phyloP scores from a whole-genome alignment of 352 stramenopile genomes.

The Globisporangium recalcitrans region DNA sequence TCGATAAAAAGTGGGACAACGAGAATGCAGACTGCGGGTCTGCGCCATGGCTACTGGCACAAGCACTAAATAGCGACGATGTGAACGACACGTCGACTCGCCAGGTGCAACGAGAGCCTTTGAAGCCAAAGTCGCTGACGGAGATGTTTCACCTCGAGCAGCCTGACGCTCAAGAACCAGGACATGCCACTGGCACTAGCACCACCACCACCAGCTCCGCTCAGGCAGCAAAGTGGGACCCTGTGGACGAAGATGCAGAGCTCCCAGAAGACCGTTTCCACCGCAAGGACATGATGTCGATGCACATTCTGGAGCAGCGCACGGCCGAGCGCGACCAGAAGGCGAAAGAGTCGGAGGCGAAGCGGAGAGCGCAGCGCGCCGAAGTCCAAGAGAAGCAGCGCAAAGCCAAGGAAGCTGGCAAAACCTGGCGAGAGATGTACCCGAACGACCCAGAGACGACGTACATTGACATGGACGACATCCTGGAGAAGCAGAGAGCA shows the following conservation, averaged over 20 bases:
- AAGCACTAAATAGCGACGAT: slow-evolving; percentile 36
- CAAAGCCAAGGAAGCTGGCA: slow-evolving; percentile 45
- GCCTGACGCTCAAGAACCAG: background rate
- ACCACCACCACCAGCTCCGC: background rate
- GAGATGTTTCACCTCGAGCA: slow-evolving; percentile 68
- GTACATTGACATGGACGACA: slow-evolving; percentile 72
- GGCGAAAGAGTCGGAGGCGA: slow-evolving; percentile 44
- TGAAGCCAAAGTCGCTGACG: slow-evolving; percentile 41
- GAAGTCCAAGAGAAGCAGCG: slow-evolving; percentile 54
- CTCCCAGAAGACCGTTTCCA: slow-evolving; percentile 78
- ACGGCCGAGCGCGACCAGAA: slow-evolving; percentile 57
- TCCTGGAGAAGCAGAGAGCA: slow-evolving; percentile 45
- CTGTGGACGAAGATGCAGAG: slow-evolving; percentile 68
- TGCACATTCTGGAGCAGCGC: slow-evolving; percentile 79
- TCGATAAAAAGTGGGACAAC: slow-evolving; percentile 56
- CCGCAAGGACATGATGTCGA: slow-evolving; percentile 80
- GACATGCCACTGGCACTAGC: background rate
- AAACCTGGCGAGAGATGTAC: slow-evolving; percentile 80
- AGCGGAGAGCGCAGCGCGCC: slow-evolving; percentile 33
- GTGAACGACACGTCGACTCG: background rate
- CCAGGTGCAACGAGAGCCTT: background rate
- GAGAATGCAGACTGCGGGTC: slow-evolving; percentile 47
- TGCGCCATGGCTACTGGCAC: slow-evolving; percentile 56
- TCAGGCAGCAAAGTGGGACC: slow-evolving; percentile 37
- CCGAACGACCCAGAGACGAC: slow-evolving; percentile 69